Conservation (phyloP, 495 filamentous ascomycete species). For the Ascobolus immersus region DNA sequence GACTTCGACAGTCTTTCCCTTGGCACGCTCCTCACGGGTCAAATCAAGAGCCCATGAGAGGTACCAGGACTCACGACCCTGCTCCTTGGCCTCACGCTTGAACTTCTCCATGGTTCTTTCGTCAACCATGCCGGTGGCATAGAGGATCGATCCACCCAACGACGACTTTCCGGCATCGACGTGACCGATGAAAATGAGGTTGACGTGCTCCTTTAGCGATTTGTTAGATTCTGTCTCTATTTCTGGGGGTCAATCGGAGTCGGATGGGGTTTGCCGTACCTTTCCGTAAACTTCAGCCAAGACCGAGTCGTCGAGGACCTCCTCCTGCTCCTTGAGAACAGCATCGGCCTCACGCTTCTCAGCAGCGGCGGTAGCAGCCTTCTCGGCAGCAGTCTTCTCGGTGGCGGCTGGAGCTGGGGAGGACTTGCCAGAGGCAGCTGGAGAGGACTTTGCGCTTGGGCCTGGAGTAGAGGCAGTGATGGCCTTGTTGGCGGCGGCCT, state of each 20-base stretch:
- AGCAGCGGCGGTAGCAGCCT: conserved; percentile 25
- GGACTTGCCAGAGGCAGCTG: conserved; percentile 6
- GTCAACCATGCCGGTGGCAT: conserved; percentile 92
- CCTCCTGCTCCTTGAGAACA: conserved; percentile 63
- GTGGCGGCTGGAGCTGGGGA: conserved; percentile 6
- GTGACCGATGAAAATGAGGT: conserved; percentile 94
- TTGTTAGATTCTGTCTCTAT: conserved; percentile 2
- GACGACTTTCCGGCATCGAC: conserved; percentile 96
- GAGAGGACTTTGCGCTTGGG: conserved; percentile 7
- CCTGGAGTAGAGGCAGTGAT: conserved; percentile 3
- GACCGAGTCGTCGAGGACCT: conserved; percentile 72
- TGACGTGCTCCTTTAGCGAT: conserved; percentile 52
- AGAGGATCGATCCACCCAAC: conserved; percentile 73
- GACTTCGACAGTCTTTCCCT: conserved; percentile 97
- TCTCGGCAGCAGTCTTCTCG: conserved; percentile 19
- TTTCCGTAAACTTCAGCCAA: conserved; percentile 94
- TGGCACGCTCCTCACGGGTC: conserved; percentile 81
- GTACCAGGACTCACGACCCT: conserved; percentile 96
- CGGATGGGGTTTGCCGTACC: conserved; percentile 6
- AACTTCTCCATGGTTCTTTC: conserved; percentile 96
- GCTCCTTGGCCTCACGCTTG: conserved; percentile 84
- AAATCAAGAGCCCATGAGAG: conserved; percentile 92
- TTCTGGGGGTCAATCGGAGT: too few species aligned
- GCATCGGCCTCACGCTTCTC: conserved; percentile 45
- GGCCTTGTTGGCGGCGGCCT: conserved; percentile 14